Percentiles rank a stretch among this genome's conserved stretches.
phyloP scores from a whole-genome alignment of 495 filamentous ascomycete genomes.

The Xylaria curta region DNA sequence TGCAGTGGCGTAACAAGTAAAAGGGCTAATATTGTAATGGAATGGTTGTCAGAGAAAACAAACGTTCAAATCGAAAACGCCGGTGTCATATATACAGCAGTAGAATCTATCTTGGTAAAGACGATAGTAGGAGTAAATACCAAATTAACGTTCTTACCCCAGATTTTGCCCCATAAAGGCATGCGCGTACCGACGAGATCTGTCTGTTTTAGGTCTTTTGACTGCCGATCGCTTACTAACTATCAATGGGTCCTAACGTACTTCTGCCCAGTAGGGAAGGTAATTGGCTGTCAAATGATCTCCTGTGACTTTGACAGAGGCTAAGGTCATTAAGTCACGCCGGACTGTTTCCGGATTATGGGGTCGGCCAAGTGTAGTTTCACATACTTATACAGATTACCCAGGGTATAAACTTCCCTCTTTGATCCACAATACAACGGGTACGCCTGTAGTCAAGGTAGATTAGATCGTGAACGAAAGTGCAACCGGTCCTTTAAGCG shows the following conservation, averaged over 20 bases:
- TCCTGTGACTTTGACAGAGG: background rate
- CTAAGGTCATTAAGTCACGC: background rate
- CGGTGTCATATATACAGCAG: background rate
- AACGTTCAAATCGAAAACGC: too few species aligned
- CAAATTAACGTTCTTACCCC: background rate
- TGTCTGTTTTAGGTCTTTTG: background rate
- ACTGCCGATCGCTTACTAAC: conserved; percentile 14
- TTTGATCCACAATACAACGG: conserved; percentile 4
- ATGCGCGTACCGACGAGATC: background rate
- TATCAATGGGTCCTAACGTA: background rate
- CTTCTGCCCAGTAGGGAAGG: conserved; percentile 1
- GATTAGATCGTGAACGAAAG: background rate
- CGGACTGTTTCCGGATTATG: background rate
- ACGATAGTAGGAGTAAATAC: background rate
- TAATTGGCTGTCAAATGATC: background rate
- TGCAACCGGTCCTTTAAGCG: background rate
- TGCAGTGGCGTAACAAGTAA: background rate
- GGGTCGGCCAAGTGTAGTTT: background rate
- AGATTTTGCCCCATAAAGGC: background rate
- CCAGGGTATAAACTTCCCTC: background rate
- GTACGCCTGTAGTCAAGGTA: background rate
- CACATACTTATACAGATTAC: background rate
- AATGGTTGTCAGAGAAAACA: background rate
- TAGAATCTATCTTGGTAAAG: background rate
- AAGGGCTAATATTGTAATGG: background rate